A percentile compares a stretch with the other conserved stretches of the same genome.
Conservation (phyloP, 2,329 filamentous ascomycete species). For the Scedosporium aurantiacum region DNA sequence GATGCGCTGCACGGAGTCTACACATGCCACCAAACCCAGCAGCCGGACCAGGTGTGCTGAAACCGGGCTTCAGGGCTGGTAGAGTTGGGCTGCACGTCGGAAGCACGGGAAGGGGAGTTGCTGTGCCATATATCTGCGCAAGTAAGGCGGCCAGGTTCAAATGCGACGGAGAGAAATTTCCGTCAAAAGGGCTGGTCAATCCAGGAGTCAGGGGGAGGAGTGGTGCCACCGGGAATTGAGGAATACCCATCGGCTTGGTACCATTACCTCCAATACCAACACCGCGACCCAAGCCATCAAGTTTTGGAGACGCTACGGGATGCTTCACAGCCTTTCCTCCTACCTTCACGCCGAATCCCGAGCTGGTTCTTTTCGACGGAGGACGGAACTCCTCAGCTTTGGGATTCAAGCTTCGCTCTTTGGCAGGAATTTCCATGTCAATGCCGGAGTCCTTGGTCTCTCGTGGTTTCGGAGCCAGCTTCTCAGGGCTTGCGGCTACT, state of each 20-base stretch:
- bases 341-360: neutral
- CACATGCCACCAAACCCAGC: neutral
- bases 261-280: neutral
- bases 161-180: neutral
- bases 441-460: neutral
- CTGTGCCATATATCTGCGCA: neutral
- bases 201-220: neutral
- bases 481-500: neutral
- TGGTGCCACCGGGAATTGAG: neutral
- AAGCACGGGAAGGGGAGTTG: neutral
- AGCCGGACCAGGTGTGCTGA: neutral
- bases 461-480: neutral
- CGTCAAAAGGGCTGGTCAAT: neutral
- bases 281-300: neutral
- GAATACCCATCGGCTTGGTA: neutral
- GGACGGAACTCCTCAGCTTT: conserved; percentile 3
- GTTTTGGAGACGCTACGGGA: neutral
- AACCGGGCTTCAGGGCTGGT: neutral
- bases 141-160: neutral
- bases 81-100: neutral
- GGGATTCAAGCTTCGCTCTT: neutral
- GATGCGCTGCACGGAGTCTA: neutral
- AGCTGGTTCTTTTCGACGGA: neutral
- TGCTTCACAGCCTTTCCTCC: neutral
- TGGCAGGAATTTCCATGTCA: neutral